Conservation (phyloP, 2,329 filamentous ascomycete species). For the Hymenoscyphus salicellus region DNA sequence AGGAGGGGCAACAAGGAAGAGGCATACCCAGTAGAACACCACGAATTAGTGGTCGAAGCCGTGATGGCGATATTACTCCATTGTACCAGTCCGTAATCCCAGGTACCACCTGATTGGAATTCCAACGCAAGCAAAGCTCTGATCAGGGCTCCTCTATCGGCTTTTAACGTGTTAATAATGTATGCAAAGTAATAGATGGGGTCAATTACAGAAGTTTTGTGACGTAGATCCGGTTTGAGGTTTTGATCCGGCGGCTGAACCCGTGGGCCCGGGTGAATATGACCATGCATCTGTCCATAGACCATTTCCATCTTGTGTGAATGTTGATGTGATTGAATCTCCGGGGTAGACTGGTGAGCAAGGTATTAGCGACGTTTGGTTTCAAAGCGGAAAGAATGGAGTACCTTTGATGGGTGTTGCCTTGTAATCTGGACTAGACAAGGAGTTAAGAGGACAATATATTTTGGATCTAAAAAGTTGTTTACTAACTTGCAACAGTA, state of each 20-base stretch:
- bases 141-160: conserved; percentile 13
- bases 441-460: conserved; percentile 3
- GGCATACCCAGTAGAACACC: conserved; percentile 14
- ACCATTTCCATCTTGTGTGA: conserved; percentile 17
- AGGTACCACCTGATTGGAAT: conserved; percentile 17
- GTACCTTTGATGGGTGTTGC: conserved; percentile 18
- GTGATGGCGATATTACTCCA: conserved; percentile 22
- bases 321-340: conserved; percentile 24
- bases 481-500: conserved; percentile 26
- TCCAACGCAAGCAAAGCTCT: conserved; percentile 22
- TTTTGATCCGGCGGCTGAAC: conserved; percentile 16
- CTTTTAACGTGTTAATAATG: conserved; percentile 5
- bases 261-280: conserved; percentile 17
- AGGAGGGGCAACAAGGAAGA: background rate
- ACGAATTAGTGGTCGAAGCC: conserved; percentile 16
- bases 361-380: background rate
- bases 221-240: conserved; percentile 20
- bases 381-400: background rate
- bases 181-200: background rate
- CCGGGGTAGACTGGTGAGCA: conserved; percentile 22
- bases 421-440: conserved; percentile 21
- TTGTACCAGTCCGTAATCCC: conserved; percentile 26
- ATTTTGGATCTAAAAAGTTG: background rate
- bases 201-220: conserved; percentile 19
- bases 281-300: conserved; percentile 25